A percentile compares a stretch with the other conserved stretches of the same genome.
Evolutionary conservation across 768 basidiomycete species (phyloP).

Genomic region (Mycena epipterygia): DNA sequence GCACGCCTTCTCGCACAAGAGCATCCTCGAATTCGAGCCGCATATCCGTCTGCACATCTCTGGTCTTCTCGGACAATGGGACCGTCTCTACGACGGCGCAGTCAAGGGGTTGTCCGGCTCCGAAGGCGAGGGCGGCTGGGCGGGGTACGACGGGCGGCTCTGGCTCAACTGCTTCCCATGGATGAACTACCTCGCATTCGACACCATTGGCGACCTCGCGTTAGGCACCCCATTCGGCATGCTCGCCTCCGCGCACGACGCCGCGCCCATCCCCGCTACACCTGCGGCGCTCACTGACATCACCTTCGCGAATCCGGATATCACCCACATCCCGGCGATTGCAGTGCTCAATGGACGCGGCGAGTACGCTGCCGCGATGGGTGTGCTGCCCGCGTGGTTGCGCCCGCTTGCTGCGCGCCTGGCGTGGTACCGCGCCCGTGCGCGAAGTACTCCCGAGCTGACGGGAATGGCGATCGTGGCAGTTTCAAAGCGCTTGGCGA

Average conservation of each 20-base stretch:
- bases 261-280: conserved; percentile 74
- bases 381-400: conserved; percentile 79
- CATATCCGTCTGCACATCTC: conserved; percentile 73
- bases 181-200: conserved; percentile 68
- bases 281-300: conserved; percentile 68
- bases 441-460: conserved; percentile 73
- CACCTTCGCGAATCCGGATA: conserved; percentile 54
- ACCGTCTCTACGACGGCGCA: conserved; percentile 70
- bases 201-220: conserved; percentile 88
- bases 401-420: conserved; percentile 69
- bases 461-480: conserved; percentile 86
- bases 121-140: conserved; percentile 76
- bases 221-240: conserved; percentile 93
- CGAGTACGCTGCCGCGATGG: conserved; percentile 87
- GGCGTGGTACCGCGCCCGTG: conserved; percentile 82
- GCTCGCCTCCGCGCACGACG: conserved; percentile 79
- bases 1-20: conserved; percentile 87
- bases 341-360: conserved; percentile 91
- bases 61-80: conserved; percentile 77
- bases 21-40: conserved; percentile 87
- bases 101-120: conserved; percentile 64
- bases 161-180: conserved; percentile 83
- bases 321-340: conserved; percentile 80
- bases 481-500: conserved; percentile 78
- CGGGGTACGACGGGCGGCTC: conserved; percentile 67